Conservation (phyloP, 2,329 filamentous ascomycete species). For the Sarocladiaceae sp. region DNA sequence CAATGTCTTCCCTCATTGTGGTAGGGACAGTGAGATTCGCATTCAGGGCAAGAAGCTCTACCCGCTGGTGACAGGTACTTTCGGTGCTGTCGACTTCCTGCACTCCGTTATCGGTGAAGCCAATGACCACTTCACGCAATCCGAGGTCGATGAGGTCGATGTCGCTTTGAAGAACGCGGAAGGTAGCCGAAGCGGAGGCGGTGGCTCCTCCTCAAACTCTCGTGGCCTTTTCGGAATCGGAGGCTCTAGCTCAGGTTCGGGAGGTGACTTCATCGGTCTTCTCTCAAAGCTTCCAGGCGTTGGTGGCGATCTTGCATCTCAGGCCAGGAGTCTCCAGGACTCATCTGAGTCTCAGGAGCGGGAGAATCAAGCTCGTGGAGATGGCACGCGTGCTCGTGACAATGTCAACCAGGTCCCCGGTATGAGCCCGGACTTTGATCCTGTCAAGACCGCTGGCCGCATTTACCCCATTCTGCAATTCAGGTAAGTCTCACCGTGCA, state of each 20-base stretch:
- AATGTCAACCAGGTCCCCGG: slow-evolving; percentile 63
- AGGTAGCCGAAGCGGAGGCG: slow-evolving; percentile 37
- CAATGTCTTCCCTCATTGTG: slow-evolving; percentile 75
- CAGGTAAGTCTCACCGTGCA: slow-evolving; percentile 33
- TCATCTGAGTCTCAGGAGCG: slow-evolving; percentile 60
- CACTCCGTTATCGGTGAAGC: slow-evolving; percentile 76
- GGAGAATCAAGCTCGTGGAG: slow-evolving; percentile 39
- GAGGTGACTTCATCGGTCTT: slow-evolving; percentile 62
- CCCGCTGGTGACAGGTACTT: slow-evolving; percentile 68
- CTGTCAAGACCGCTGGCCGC: slow-evolving; percentile 68
- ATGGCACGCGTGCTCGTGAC: slow-evolving; percentile 31
- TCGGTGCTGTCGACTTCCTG: slow-evolving; percentile 79
- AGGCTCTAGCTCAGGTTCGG: slow-evolving; percentile 21
- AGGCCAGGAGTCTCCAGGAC: slow-evolving; percentile 60
- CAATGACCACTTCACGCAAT: slow-evolving; percentile 79
- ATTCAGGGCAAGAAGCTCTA: slow-evolving; percentile 61
- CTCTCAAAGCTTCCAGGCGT: slow-evolving; percentile 71
- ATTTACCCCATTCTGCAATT: slow-evolving; percentile 96
- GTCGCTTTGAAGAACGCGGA: slow-evolving; percentile 67
- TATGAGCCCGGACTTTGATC: slow-evolving; percentile 73
- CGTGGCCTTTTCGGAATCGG: slow-evolving; percentile 39
- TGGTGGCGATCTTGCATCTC: slow-evolving; percentile 60
- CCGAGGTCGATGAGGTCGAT: slow-evolving; percentile 78
- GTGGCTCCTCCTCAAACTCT: slow-evolving; percentile 29
- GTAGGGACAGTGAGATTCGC: slow-evolving; percentile 61